phyloP scores from a whole-genome alignment of 1,284 basidiomycete genomes.

The Ustilago tritici region DNA sequence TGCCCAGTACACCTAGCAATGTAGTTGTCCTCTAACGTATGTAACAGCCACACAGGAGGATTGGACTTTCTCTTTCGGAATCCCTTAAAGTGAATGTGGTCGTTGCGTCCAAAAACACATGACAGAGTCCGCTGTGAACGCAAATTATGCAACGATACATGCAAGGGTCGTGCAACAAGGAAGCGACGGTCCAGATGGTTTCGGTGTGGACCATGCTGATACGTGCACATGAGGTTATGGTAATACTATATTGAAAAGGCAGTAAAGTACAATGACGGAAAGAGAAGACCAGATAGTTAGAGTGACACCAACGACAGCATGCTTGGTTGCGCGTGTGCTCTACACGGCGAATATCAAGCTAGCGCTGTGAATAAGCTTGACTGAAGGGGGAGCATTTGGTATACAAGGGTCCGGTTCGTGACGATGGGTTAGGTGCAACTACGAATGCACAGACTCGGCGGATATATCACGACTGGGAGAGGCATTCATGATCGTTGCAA shows the following conservation, averaged over 20 bases:
- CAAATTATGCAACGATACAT: no score
- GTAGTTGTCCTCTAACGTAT: no score
- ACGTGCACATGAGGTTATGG: background rate
- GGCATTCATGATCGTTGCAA: background rate
- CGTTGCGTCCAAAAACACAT: no score
- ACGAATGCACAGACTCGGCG: constrained; percentile 12
- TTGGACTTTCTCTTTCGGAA: no score
- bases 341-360: background rate
- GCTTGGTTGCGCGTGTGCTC: background rate
- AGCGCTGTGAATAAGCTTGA: background rate
- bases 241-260: constrained; percentile 26
- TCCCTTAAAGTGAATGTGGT: no score
- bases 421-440: background rate
- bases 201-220: no score
- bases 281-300: background rate
- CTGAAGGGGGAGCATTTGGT: constrained; percentile 8
- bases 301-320: background rate
- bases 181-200: no score
- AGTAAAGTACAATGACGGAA: constrained; percentile 40
- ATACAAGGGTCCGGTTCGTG: constrained; percentile 9
- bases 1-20: no score
- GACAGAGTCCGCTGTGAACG: no score
- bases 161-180: no score
- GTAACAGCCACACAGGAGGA: no score
- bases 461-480: background rate